Evolutionary conservation across 768 basidiomycete genomes (phyloP), one percentile per base, ranked within the genome.

Genomic region (Tubosaeta brunneosetosa): DNA sequence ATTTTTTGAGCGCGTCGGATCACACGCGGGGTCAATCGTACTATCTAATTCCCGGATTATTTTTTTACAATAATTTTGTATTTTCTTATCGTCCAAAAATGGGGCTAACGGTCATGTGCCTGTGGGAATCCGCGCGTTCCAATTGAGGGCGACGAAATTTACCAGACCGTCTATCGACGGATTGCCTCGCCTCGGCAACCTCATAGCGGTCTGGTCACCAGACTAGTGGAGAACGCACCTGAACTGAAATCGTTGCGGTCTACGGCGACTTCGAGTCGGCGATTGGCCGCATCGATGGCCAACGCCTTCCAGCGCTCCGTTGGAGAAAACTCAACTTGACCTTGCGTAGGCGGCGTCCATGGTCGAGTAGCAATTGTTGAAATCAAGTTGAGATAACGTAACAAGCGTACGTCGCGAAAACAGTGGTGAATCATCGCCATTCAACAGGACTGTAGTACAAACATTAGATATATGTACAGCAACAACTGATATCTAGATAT

Each of bases 241-340:
- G 90, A 81, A 60, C 85, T 82, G 57, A 95, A 99, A 66, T 99
- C 95, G 57, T 91, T 88, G 43, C 92, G 74, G 63, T 99, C 95
- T 0, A 97, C 94, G 0, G 91, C 95, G 13, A 98, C 95, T 65
- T 84, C 90, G 41, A 99, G 76, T 0, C 97, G 94, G 51, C 95
- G 74, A 63, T 84, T 89, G 6, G 90, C 93, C 42, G 95, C 95
- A 68, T 98, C 95, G 12, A 99, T 80, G 8, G 94, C 95, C 22
- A 22, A 22, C 22, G 22, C 22, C 2, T 73, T 66, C 55, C 38
- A 14, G 44, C 38, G 22, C 51, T 40, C 19, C 45, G 51, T 19
- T 33, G 43, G 22, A 91, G 77, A 2, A 75, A 65, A 14, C 76
- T 71, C 33, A 91, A 63, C 81, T 88, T 88, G 25, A 84, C 73